phyloP scores from a whole-genome alignment of 352 stramenopile species.

The Pythium brachiatum region DNA sequence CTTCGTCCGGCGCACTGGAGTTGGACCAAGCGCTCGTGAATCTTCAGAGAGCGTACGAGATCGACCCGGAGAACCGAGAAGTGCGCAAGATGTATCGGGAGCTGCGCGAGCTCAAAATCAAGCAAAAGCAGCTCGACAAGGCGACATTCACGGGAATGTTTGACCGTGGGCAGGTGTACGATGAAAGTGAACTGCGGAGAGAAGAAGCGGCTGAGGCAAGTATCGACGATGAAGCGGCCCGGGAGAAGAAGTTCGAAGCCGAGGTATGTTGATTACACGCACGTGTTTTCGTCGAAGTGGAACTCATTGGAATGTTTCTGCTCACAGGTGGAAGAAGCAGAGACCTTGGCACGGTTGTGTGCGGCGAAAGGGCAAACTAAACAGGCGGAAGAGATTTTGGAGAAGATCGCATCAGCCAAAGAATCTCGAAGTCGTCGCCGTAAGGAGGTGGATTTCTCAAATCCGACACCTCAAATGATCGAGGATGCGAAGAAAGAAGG shows the following conservation, averaged over 20 bases:
- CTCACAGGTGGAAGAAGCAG: conserved; percentile 55
- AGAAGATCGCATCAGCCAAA: conserved; percentile 58
- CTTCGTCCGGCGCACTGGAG: conserved; percentile 70
- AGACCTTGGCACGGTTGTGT: conserved; percentile 61
- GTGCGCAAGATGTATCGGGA: conserved; percentile 67
- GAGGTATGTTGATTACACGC: conserved; percentile 33
- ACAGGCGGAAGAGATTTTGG: conserved; percentile 59
- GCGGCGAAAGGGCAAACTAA: conserved; percentile 62
- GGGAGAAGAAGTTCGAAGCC: conserved; percentile 47
- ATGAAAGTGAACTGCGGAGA: conserved; percentile 24
- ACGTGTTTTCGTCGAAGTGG: background rate
- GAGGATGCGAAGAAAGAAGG: conserved; percentile 71
- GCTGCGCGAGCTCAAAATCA: conserved; percentile 59
- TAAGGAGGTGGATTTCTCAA: conserved; percentile 76
- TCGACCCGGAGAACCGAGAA: conserved; percentile 58
- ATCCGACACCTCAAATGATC: conserved; percentile 77
- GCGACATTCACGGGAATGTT: conserved; percentile 86
- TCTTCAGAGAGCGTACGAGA: conserved; percentile 60
- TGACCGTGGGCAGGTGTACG: conserved; percentile 61
- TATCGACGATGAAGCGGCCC: conserved; percentile 24
- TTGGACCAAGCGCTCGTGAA: conserved; percentile 74
- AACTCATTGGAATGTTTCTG: background rate
- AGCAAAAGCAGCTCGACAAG: conserved; percentile 65
- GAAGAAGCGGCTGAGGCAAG: conserved; percentile 5
- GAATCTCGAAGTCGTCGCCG: conserved; percentile 37